Evolutionary conservation across 2,329 filamentous ascomycete genomes (phyloP), one percentile per base, ranked within the genome.

Genomic region (Botrytis fragariae): DNA sequence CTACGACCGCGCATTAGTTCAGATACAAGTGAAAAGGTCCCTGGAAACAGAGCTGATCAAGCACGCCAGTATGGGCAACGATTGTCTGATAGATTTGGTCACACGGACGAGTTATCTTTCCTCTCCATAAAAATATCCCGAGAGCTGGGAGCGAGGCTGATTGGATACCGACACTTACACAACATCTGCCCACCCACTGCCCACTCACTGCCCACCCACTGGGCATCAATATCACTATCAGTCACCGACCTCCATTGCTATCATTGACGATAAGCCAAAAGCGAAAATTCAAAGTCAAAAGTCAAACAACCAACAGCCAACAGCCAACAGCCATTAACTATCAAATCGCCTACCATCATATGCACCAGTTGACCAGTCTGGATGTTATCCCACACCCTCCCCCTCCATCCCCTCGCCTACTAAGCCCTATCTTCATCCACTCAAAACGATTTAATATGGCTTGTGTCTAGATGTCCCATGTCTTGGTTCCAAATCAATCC

Each of bases 401-500:
- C 64, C 48, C 64, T 57, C 54, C 64, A 10, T 25, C 35, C 48
- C 64, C 64, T 68, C 64, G 64, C 25, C 64, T 68, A 57, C 45
- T 67, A 68, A 68, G 64, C 64, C 64, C 64, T 68, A 68, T 68
- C 64, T 57, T 57, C 64, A 57, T 42, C 48, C 64, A 57, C 35
- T 42, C 48, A 68, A 51, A 39, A 39, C 37, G 45, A 54, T 37
- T 16, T 8, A 22, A 29, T 32, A 67, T 39, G 64, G 37, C 18
- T 54, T 67, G 45, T 67, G 32, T 54, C 45, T 39, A 48, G 12
- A 54, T 20, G 12, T 29, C 35, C 39, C 45, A 54, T 51, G 64
- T 67, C 45, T 68, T 68, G 35, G 20, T 54, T 42, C 48, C 64
- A 39, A 42, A 67, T 39, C 16, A 29, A 54, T 54, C 45, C 45